phyloP scores from a whole-genome alignment of 371 early-diverging fungal genomes.

The Circinella minor region DNA sequence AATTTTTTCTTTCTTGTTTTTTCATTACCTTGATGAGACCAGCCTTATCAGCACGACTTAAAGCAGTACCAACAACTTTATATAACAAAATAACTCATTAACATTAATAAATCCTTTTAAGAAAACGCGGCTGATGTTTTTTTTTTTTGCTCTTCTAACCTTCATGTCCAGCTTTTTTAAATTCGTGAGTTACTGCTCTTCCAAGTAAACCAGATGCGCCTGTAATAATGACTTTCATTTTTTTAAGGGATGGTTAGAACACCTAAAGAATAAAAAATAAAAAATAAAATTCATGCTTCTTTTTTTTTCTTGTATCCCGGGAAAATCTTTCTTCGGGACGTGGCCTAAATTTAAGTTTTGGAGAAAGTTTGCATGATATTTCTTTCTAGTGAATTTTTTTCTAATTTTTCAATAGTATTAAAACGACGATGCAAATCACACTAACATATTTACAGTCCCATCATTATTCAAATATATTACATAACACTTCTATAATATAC shows the following conservation, averaged over 20 bases:
- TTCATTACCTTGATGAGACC: constrained; percentile 59
- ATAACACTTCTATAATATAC: no score
- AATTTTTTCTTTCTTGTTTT: background rate
- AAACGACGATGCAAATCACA: no score
- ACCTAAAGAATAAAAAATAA: background rate
- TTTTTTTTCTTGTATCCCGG: no score
- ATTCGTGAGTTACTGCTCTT: constrained; percentile 66
- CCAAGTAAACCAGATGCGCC: constrained; percentile 89
- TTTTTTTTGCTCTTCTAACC: constrained; percentile 33
- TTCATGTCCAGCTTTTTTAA: constrained; percentile 55
- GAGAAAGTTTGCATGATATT: no score
- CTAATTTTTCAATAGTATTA: no score
- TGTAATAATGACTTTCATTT: constrained; percentile 70
- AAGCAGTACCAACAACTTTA: constrained; percentile 76
- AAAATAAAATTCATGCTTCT: no score
- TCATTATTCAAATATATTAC: no score
- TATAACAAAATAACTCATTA: background rate
- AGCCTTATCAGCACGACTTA: constrained; percentile 57
- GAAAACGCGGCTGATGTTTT: background rate
- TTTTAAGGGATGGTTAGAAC: background rate
- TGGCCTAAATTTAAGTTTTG: no score
- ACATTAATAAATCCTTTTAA: background rate
- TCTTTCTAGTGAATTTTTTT: no score
- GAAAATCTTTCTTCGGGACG: no score
- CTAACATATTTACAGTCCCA: no score